Evolutionary conservation across 208 protist species (phyloP), one percentile per base, ranked within the genome.

Genomic region (Leptomonas pyrrhocoris): DNA sequence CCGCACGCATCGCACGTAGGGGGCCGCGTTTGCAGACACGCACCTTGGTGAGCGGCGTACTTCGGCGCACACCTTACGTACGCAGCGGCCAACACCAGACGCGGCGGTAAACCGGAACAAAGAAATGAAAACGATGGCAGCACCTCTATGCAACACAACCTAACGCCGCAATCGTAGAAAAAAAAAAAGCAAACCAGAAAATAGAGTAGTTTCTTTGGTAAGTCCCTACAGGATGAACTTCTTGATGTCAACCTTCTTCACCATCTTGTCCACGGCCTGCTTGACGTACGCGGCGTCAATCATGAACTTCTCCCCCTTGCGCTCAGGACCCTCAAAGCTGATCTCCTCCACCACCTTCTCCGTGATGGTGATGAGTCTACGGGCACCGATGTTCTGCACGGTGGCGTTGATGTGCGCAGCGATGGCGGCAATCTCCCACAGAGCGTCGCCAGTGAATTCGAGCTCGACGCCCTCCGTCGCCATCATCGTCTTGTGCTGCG

Each of bases 351-450:
- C 84, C 23, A 99, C 97, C 65, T 95, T 97, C 75, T 98, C 97
- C 34, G 98, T 96, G 31, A 99, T 95, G 9, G 98, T 99, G 84
- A 98, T 98, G 46, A 99, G 90, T 38, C 98, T 87, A 31, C 98
- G 90, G 1, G 98, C 98, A 49, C 98, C 98, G 62, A 99, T 99
- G 77, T 99, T 99, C 75, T 99, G 97, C 45, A 99, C 88, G 23
- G 95, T 98, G 28, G 91, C 68, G 80, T 99, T 99, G 43, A 99
- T 92, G 66, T 99, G 91, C 12, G 89, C 85, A 3, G 98, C 94
- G 55, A 99, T 94, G n/a, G 70, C 70, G 1, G 98, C 95, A 67
- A 99, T 99, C 63, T 99, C 96, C 74, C 81, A 87, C 16, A 98
- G 81, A 28, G 97, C 96, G 16, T 98, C 97, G 9, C 98, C 89